Conservation (phyloP, 805 yeast genomes). For the Yarrowia hollandica region DNA sequence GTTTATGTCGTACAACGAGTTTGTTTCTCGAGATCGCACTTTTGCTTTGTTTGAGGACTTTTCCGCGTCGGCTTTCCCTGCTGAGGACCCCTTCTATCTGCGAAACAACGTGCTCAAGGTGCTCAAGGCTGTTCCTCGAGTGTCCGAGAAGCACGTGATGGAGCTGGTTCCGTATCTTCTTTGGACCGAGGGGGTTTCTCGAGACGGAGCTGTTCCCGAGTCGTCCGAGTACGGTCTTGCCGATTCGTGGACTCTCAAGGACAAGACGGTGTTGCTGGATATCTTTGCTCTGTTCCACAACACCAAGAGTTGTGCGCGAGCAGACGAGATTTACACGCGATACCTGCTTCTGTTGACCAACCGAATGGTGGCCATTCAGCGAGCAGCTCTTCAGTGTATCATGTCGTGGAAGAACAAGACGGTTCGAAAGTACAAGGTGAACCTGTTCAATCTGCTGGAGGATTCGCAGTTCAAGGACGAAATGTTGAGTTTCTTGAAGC, state of each 20-base stretch:
- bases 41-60: not conserved
- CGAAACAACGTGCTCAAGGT: constrained; percentile 60
- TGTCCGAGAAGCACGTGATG: constrained; percentile 66
- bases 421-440: constrained; percentile 68
- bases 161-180: constrained; percentile 60
- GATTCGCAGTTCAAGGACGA: constrained; percentile 86
- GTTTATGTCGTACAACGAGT: not conserved
- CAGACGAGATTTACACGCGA: constrained; percentile 55
- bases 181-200: constrained; percentile 40
- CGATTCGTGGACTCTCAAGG: constrained; percentile 36
- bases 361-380: constrained; percentile 63
- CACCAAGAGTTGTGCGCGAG: constrained; percentile 54
- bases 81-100: constrained; percentile 10
- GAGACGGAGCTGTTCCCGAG: constrained; percentile 32
- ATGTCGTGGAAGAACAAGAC: constrained; percentile 61
- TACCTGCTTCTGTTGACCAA: constrained; percentile 61
- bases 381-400: constrained; percentile 67
- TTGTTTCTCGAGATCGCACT: not conserved
- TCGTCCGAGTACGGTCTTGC: not conserved
- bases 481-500: constrained; percentile 60
- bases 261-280: constrained; percentile 50
- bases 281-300: constrained; percentile 65
- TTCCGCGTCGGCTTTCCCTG: constrained; percentile 4
- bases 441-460: constrained; percentile 71
- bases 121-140: constrained; percentile 56